Evolutionary conservation across 2,329 filamentous ascomycete genomes (phyloP), one percentile per base, ranked within the genome.

Genomic region (Apiospora arundinis): DNA sequence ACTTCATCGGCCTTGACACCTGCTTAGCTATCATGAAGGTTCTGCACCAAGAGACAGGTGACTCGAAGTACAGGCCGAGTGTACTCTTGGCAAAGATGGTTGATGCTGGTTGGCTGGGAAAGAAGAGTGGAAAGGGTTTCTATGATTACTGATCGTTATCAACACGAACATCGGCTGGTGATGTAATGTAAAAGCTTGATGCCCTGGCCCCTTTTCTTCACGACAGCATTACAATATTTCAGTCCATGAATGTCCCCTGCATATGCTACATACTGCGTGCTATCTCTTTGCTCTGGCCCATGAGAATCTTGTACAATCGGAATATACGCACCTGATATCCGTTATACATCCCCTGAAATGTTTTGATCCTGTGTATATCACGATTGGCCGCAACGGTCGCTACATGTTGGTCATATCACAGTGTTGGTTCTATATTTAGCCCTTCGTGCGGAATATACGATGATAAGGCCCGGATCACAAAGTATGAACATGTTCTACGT

Each of bases 11-110:
- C 9, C 87, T 99, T 63, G 96, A 99, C 81, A 99, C 96, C 0
- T 99, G 96, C 80, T 85, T 98, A 73, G 91, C 95, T 28, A 99
- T 99, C 78, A 99, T 99, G 96, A 95, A 93, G 83, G 96, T 98
- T 4, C 83, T 99, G 78, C 91, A 98, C 80, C 87, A 90, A 72
- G 95, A 98, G 85, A 96, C 95, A 2, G 95, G 95, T 9, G 96
- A 99, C 82, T 95, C 92, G 74, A 99, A 99, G 84, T 99, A 99
- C 81, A 88, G 96, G 65, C 95, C 96, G 2, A 93, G 93, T 67
- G 93, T 97, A 28, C 83, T 98, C 75, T 83, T 99, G 75, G 89
- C 90, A 79, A 97, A 97, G 83, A 98, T 98, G 95, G 96, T 99
- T 1, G 95, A 97, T 86, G 96, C 96, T 23, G 96, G 96, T 2